Evolutionary conservation across 495 filamentous ascomycete genomes (phyloP), one percentile per base, ranked within the genome.

Genomic region (Chaetomium cochliodes): DNA sequence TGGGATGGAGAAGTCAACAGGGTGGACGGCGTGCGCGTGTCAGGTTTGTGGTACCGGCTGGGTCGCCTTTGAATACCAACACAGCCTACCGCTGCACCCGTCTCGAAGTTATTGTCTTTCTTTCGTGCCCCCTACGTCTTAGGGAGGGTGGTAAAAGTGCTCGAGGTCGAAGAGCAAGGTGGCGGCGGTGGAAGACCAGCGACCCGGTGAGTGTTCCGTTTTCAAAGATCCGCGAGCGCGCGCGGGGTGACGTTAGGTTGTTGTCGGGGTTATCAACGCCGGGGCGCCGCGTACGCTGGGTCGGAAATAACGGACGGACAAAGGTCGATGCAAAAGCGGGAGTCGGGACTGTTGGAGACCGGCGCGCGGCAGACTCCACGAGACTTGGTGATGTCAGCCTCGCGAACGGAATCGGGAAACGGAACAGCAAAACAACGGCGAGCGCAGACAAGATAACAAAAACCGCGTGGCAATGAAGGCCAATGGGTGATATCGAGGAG

Each of bases 131-230:
- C 69, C 63, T 44, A 58, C 58, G 62, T 76, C 26, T 63, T 81
- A 81, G 69, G 79, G 79, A 69, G 79, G 79, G 61, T 81, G 76
- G 64, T 78, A 81, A 54, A 81, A 76, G 72, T 73, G 73, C 57
- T 78, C 78, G 72, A 80, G 76, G 69, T 78, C 70, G 65, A 74
- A 77, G 65, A 80, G 78, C 70, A 80, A 68, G 62, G 69, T 76
- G 67, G 71, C 67, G 68, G 76, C 71, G 78, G 76, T 76, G 67
- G 78, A 73, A 67, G 72, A 74, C 67, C 74, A 74, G 65, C 71
- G 77, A 72, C 70, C 69, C 73, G 77, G 76, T 76, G 73, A 75
- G 74, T 66, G 68, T 67, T 80, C 74, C 77, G 75, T 78, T 71
- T 74, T 78, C 65, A 71, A 66, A 68, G 64, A 68, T 55, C 69